A percentile compares a stretch with the other conserved stretches of the same genome.
phyloP scores from a whole-genome alignment of 179 eudicot genomes.

The Spergularia azorica region DNA sequence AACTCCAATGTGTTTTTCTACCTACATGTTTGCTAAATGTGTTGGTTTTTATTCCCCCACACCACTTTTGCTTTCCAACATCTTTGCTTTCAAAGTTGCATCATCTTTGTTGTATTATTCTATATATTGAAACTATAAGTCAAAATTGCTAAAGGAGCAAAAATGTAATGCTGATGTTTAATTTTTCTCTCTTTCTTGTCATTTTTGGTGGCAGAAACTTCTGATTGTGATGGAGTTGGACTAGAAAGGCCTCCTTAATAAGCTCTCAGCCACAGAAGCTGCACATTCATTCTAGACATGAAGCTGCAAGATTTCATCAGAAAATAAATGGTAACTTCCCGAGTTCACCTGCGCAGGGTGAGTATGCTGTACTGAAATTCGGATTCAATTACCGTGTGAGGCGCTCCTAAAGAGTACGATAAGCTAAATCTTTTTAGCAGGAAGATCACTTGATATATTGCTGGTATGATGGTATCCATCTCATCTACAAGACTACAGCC shows the following conservation, averaged over 20 bases:
- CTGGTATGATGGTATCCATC: constrained; percentile 25
- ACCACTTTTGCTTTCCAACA: constrained; percentile 3
- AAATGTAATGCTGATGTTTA: neutral
- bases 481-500: constrained; percentile 23
- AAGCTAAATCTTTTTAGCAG: constrained; percentile 44
- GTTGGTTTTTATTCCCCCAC: constrained; percentile 3
- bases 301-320: neutral
- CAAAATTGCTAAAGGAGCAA: constrained; percentile 8
- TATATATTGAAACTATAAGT: neutral
- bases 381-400: constrained; percentile 15
- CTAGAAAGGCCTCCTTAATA: constrained; percentile 34
- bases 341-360: neutral
- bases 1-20: neutral
- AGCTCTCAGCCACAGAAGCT: neutral
- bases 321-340: constrained; percentile 16
- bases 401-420: constrained; percentile 1
- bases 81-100: constrained; percentile 9
- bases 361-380: neutral
- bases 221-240: constrained; percentile 29
- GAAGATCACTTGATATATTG: constrained; percentile 36
- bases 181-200: neutral
- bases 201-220: constrained; percentile 29
- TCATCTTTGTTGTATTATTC: neutral
- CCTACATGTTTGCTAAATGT: constrained; percentile 1
- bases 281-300: neutral